These are phyloP conservation scores for Juncus effusus DNA, from an alignment of 176 grass and related monocot species.

Conservation along the genomic window DNA sequence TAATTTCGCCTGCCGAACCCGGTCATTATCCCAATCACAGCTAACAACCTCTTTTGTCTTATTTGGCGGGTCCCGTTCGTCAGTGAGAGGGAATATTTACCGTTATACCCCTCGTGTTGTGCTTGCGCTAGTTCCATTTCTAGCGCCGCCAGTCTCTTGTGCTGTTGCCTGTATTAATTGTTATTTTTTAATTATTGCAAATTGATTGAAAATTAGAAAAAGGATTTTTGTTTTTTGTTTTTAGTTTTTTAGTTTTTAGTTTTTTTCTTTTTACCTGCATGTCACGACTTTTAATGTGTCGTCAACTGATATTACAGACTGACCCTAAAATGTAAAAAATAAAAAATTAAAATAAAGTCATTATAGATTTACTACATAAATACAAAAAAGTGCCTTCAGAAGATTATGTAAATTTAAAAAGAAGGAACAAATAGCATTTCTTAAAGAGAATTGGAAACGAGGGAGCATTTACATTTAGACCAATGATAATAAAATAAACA, in stretches of 20 bases:
- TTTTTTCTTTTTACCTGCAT: constrained; percentile 56
- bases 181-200: not conserved
- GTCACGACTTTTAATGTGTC: constrained; percentile 90
- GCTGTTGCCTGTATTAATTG: constrained; percentile 63
- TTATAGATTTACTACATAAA: constrained; percentile 3
- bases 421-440: too few relatives aligned
- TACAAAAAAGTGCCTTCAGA: too few relatives aligned
- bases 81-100: constrained; percentile 61
- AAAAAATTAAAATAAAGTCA: constrained; percentile 5
- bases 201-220: constrained; percentile 3
- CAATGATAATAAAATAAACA: too few relatives aligned
- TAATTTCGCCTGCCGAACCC: constrained; percentile 82
- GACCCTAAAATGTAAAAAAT: constrained; percentile 40
- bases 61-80: constrained; percentile 53
- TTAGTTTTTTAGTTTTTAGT: too few relatives aligned
- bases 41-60: constrained; percentile 45
- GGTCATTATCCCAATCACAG: constrained; percentile 89
- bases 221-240: too few relatives aligned
- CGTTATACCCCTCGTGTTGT: constrained; percentile 66
- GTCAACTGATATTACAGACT: constrained; percentile 76
- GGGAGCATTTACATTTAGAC: too few relatives aligned
- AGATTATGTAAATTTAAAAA: too few relatives aligned
- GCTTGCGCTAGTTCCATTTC: constrained; percentile 89
- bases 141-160: constrained; percentile 70
- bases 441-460: too few relatives aligned